Base-by-base conservation (phyloP, 2,329 filamentous ascomycete genomes). In the Trichoderma aggressivum region DNA sequence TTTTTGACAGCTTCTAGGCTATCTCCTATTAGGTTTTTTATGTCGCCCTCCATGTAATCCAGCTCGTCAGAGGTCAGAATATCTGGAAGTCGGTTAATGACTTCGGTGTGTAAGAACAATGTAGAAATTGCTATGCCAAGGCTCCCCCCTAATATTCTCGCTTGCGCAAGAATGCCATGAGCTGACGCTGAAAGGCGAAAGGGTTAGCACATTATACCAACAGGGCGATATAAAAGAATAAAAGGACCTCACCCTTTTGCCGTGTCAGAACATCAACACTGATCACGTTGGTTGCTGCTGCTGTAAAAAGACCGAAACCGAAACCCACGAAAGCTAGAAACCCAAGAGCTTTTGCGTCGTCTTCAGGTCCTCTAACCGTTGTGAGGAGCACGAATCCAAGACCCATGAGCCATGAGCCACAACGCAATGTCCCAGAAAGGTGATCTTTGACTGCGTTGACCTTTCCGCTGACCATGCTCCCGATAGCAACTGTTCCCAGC, bases 51-150 rank as follows among this genome's bases (percentile, higher is more conserved):
- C 5, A 80, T 71, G 7, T 71, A 77, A 26, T 75, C 72, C 18
- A 81, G 72, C 53, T 82, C 76, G 8, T 76, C 71, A 1, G 77
- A 68, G 10, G 78, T 73, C 3, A 82, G 58, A 5, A 77, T 69
- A n/a, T 75, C 78, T 2, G 73, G 72, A 39, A 83, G 74, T 30
- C 77, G 73, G 3, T 77, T 70, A 30, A 75, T 71, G 7, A 77
- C 55, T 78, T 79, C 74, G 75, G 80, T 63, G 72, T 79, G 56
- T 74, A 86, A 74, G 18, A 87, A 80, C 18, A 84, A 83, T 1
- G 86, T 84, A 24, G 85, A 88, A 1, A 84, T 81, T 3, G 86
- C 84, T 66, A 88, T 87, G 3, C 86, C 86, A 32, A 88, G 78
- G 70, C 86, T 87, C 7, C 86, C 86, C 5, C 86, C 86, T 0